Evolutionary conservation across 169 alveolate genomes (phyloP), one percentile per base, ranked within the genome.

Genomic region (Eimeria maxima): DNA sequence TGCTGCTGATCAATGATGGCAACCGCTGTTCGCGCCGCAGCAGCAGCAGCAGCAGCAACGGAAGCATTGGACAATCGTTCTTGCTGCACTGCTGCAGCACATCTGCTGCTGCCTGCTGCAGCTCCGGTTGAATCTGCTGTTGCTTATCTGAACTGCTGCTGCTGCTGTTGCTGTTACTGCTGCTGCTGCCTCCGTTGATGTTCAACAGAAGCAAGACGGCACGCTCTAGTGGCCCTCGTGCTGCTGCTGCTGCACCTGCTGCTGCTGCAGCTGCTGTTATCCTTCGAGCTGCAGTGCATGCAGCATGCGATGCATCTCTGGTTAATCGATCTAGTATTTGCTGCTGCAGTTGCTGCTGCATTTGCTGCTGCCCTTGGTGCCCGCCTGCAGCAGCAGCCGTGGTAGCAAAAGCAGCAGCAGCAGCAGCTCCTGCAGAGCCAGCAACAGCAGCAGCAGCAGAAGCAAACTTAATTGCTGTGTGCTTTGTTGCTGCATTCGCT

Each of bases 51-150:
- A 67, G 60, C 6, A 53, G 60, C 60, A 53, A 14, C 60, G 2
- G 1, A 53, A 11, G 2, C 3, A 53, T 53, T 18, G 44, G 38
- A 3, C 78, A n/a, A 0, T 67, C 38, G 13, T 29, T 29, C 38
- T 24, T 67, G 78, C 78, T 67, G 78, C 78, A 18, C 29, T 67
- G 24, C 38, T n/a, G 78, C 27, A 29, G 78, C 78, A n/a, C 78
- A n/a, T 13, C 44, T n/a, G 78, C 78, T n/a, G 78, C 27, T 13
- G 44, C 78, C 20, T 67, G 78, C 78, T 67, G 78, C 78, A 24
- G 78, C 78, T n/a, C 78, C 38, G 11, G 29, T 8, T 29, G 78
- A 13, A 18, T 24, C 78, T n/a, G 78, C 78, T n/a, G 78, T 7
- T 67, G 13, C 60, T 1, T 14, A 53, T 53, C 16, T 53, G 60